Percentiles rank a stretch among this genome's conserved stretches.
These are phyloP conservation scores for Sphaerosporella brunnea DNA, from an alignment of 495 filamentous ascomycete genomes.

Conservation along the genomic window DNA sequence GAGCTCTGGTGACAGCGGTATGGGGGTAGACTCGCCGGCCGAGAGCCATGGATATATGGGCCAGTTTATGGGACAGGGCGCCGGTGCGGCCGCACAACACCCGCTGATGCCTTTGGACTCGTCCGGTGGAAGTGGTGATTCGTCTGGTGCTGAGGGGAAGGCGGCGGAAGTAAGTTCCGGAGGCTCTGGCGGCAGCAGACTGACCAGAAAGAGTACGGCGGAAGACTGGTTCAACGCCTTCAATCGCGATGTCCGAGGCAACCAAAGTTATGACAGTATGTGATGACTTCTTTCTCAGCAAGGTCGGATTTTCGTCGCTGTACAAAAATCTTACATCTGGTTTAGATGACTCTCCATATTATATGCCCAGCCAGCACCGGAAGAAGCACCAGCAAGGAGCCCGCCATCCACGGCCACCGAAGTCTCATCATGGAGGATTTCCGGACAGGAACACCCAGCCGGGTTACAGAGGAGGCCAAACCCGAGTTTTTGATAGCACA, in stretches of 20 bases:
- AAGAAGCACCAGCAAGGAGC: constrained; percentile 6
- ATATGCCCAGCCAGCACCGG: constrained; percentile 12
- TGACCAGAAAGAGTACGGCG: constrained; percentile 13
- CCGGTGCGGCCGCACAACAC: background rate
- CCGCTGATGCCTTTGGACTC: constrained; percentile 6
- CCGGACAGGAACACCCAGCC: background rate
- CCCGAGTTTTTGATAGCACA: constrained; percentile 21
- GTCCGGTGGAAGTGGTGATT: constrained; percentile 7
- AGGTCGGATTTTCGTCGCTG: background rate
- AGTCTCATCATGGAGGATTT: background rate
- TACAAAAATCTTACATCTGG: constrained; percentile 2
- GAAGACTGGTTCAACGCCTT: constrained; percentile 26
- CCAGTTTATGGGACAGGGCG: background rate
- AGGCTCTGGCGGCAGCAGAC: constrained; percentile 1
- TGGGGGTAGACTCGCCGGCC: background rate
- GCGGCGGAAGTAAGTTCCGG: background rate
- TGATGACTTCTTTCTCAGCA: constrained; percentile 4
- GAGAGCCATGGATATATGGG: background rate
- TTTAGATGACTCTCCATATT: constrained; percentile 26
- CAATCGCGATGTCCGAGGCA: constrained; percentile 21
- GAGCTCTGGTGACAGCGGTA: background rate
- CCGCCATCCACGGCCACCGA: constrained; percentile 1
- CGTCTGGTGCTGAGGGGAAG: constrained; percentile 3
- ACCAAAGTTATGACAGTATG: constrained; percentile 25
- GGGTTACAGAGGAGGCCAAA: background rate